These are phyloP conservation scores for Moniliella sp. DNA, from an alignment of 1,284 basidiomycete species.

Conservation along the genomic window DNA sequence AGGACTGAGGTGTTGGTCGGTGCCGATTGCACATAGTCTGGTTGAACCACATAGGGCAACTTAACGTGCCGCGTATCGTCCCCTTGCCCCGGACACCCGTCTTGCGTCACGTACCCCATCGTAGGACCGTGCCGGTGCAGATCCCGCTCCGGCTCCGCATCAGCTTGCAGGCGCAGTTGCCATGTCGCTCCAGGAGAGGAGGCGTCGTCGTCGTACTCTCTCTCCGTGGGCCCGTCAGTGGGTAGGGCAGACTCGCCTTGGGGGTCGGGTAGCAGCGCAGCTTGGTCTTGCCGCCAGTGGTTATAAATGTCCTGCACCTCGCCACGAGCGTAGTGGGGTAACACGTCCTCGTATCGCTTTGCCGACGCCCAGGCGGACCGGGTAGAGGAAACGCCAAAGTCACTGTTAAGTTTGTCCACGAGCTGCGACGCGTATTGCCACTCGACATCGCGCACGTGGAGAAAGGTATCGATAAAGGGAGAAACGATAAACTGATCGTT, in stretches of 20 bases:
- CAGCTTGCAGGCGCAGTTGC: slow-evolving; percentile 11
- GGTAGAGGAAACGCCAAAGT: neutral
- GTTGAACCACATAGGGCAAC: slow-evolving; percentile 16
- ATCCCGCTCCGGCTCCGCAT: no score
- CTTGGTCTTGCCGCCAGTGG: slow-evolving; percentile 2
- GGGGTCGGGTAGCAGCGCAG: neutral
- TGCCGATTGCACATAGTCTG: slow-evolving; percentile 22
- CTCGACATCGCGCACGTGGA: slow-evolving; percentile 20
- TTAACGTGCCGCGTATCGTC: slow-evolving; percentile 3
- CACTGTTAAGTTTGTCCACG: slow-evolving; percentile 8
- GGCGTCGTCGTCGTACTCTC: no score
- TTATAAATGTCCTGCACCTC: slow-evolving; percentile 4
- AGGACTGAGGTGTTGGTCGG: slow-evolving; percentile 4
- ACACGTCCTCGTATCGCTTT: slow-evolving; percentile 2
- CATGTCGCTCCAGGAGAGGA: slow-evolving; percentile 6
- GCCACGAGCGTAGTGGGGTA: slow-evolving; percentile 4
- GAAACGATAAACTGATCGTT: slow-evolving; percentile 17
- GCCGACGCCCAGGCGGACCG: neutral
- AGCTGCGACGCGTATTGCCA: slow-evolving; percentile 16
- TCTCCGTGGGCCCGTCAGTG: no score
- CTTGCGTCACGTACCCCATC: slow-evolving; percentile 30
- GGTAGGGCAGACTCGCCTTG: slow-evolving; percentile 1
- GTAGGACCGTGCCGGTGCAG: slow-evolving; percentile 9
- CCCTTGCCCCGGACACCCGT: slow-evolving; percentile 8
- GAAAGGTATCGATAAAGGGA: slow-evolving; percentile 5